Evolutionary conservation across 306 rosid species (phyloP), one percentile per base, ranked within the genome.

Genomic region (Rubus idaeus): DNA sequence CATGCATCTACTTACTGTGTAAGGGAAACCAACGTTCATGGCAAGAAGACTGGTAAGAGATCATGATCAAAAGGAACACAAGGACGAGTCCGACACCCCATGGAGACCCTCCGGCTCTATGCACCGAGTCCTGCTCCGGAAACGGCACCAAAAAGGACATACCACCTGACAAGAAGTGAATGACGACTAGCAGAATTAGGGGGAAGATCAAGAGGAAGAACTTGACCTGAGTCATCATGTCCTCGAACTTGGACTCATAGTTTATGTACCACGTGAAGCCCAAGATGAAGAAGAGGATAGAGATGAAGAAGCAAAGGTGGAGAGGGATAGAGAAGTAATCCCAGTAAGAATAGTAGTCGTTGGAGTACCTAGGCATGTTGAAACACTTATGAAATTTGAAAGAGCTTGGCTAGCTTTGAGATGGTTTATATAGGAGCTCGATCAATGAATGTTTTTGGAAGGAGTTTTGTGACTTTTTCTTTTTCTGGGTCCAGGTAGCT

Each of bases 21-120:
- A 89, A 77, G 11, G 97, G 98, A 71, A 94, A 92, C 98, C 98
- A 94, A 37, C 97, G 92, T 21, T 85, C 84, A 4, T 88, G 95
- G 39, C 89, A 83, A 76, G 93, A 88, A 76, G 97, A 88, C 23
- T 92, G 98, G 84, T 88, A 70, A 35, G 96, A 83, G 75, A 92
- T 75, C 89, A 92, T 64, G 75, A 83, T 83, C 58, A 94, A 46
- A 6, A 94, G 81, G 44, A 94, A 83, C 17, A 94, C 57, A 68
- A 94, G 97, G 86, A 94, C 63, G 8, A 88, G 60, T 0, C 80
- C 96, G 0, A 94, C 90, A 3, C 98, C 98, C 96, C 96, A 94
- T 0, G 98, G 98, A 2, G 98, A 91, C 1, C 90, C 96, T 16
- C 96, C 95, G 12, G 95, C 98, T 6, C 93, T 81, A 50, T 91